phyloP scores from a whole-genome alignment of 169 alveolate genomes.

The Cryptosporidium parvum region DNA sequence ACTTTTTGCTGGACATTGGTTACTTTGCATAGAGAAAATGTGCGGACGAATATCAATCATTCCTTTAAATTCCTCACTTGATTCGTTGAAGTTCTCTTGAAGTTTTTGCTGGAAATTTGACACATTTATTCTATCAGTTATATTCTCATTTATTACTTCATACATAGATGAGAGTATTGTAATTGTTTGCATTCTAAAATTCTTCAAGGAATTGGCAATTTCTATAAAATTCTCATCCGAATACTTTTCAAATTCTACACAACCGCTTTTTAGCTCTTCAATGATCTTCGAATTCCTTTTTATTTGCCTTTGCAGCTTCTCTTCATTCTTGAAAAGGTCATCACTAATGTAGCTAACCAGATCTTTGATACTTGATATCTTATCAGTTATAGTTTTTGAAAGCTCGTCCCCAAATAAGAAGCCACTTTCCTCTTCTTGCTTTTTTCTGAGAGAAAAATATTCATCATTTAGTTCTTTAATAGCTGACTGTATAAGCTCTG shows the following conservation, averaged over 20 bases:
- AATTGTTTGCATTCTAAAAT: constrained; percentile 47
- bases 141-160: constrained; percentile 27
- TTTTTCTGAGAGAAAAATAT: constrained; percentile 8
- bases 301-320: constrained; percentile 46
- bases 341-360: constrained; percentile 38
- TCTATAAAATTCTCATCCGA: constrained; percentile 52
- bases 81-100: constrained; percentile 14
- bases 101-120: constrained; percentile 22
- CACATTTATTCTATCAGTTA: background rate
- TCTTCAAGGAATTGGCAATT: constrained; percentile 40
- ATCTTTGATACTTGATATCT: constrained; percentile 43
- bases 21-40: background rate
- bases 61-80: background rate
- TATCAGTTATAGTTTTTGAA: constrained; percentile 11
- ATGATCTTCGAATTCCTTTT: constrained; percentile 17
- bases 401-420: constrained; percentile 15
- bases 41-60: constrained; percentile 1
- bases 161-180: constrained; percentile 28
- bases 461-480: constrained; percentile 51
- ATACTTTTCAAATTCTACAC: constrained; percentile 56
- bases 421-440: constrained; percentile 14
- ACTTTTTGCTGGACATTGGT: background rate
- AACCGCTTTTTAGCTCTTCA: constrained; percentile 26
- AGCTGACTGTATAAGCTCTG: constrained; percentile 54
- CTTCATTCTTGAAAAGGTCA: constrained; percentile 53